phyloP scores from a whole-genome alignment of 352 stramenopile species.

The Globisporangium megalacanthum region DNA sequence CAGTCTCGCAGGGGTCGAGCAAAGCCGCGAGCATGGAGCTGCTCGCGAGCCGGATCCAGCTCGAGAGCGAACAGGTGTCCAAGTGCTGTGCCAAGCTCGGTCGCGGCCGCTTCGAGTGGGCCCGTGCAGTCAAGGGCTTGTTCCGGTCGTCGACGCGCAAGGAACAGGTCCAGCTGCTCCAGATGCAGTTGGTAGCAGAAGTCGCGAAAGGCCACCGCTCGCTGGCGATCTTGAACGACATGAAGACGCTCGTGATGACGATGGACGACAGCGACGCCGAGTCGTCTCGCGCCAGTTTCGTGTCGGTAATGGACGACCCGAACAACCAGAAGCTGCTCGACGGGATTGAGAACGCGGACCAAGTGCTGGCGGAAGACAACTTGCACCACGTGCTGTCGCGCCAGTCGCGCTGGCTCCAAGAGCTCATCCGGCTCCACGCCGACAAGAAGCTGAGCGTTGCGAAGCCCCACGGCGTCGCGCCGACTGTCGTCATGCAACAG shows the following conservation, averaged over 20 bases:
- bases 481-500: slow-evolving; percentile 20
- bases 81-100: slow-evolving; percentile 35
- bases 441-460: slow-evolving; percentile 27
- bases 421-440: slow-evolving; percentile 38
- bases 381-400: slow-evolving; percentile 49
- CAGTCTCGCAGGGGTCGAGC: slow-evolving; percentile 19
- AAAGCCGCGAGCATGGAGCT: slow-evolving; percentile 23
- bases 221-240: slow-evolving; percentile 39
- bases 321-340: slow-evolving; percentile 44
- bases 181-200: slow-evolving; percentile 69
- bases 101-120: slow-evolving; percentile 28
- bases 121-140: slow-evolving; percentile 39
- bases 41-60: slow-evolving; percentile 47
- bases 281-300: slow-evolving; percentile 25
- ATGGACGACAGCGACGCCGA: slow-evolving; percentile 16
- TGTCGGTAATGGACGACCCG: slow-evolving; percentile 13
- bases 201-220: slow-evolving; percentile 56
- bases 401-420: slow-evolving; percentile 51
- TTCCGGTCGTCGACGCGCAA: slow-evolving; percentile 37
- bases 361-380: slow-evolving; percentile 57
- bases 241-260: slow-evolving; percentile 31
- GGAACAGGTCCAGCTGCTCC: slow-evolving; percentile 52
- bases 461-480: slow-evolving; percentile 9
- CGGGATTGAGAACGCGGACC: slow-evolving; percentile 35
- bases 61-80: slow-evolving; percentile 35